Evolutionary conservation across 108 stramenopile genomes (phyloP), one percentile per base, ranked within the genome.

Genomic region (Pseudonitzschia multiseries): DNA sequence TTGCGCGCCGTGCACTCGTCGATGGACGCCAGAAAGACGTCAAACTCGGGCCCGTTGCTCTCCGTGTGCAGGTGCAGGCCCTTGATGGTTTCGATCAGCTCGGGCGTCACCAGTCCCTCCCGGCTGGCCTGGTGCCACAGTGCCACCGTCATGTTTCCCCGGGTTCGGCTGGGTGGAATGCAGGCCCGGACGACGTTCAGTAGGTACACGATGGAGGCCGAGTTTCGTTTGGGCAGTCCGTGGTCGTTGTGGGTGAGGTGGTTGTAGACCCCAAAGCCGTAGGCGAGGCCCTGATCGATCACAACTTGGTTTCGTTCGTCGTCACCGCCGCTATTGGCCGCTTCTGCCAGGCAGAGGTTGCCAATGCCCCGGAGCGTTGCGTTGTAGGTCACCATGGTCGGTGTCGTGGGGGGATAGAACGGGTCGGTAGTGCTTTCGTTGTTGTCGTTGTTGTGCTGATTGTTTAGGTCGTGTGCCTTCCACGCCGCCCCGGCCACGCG

Each of bases 311-410:
- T 70, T 46, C 81, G 76, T 64, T 80, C 62, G 21, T 42, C 64
- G 57, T 43, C 50, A 42, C 40, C 52, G 26, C 52, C 71, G 26
- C 22, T 57, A 48, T 73, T 80, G 53, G 86, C 75, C 14, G 65
- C n/a, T n/a, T n/a, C n/a, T n/a, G n/a, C 42, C 48, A 67, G 17
- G n/a, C 65, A 67, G 26, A 67, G 42, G n/a, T 67, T 67, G n/a
- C 65, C 65, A 42, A 86, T 72, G 17, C 86, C 78, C 54, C 89
- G 81, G 41, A 90, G 57, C 3, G 85, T 75, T 0, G 89, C 80
- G 69, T 90, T 90, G 84, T 86, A 88, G 13, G 87, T 87, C 68
- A 88, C 79, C 64, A 81, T 77, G 17, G 87, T 87, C 18, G 87
- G 87, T 15, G 66, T 40, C 15, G 80, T 81, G 28, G 77, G 53